Percentiles rank a stretch among this genome's conserved stretches.
Evolutionary conservation across 192 early-diverging fungal genomes (phyloP).

Genomic region (Entrophospora sp.): DNA sequence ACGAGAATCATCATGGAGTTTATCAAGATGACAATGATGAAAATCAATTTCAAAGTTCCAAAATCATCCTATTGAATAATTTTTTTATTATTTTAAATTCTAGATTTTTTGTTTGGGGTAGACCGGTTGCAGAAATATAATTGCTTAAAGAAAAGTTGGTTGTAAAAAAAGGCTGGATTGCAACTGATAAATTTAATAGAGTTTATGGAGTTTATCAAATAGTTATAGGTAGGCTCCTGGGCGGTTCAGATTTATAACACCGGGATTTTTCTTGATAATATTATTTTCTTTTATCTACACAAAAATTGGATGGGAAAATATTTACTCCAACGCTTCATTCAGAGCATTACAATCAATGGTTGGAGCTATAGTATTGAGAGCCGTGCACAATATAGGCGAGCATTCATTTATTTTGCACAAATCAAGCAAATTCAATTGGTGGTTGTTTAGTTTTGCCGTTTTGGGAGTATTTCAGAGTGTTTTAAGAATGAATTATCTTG

Average conservation of each 20-base stretch:
- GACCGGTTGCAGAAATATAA: conserved; percentile 42
- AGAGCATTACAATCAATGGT: conserved; percentile 40
- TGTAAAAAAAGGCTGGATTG: conserved; percentile 38
- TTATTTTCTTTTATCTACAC: conserved; percentile 31
- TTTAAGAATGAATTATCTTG: conserved; percentile 41
- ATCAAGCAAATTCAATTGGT: conserved; percentile 34
- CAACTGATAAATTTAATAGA: conserved; percentile 30
- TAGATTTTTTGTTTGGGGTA: conserved; percentile 42
- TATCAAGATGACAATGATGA: too few species aligned
- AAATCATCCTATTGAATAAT: conserved; percentile 25
- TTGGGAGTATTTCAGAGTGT: conserved; percentile 34
- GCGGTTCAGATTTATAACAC: conserved; percentile 37
- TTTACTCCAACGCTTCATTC: conserved; percentile 40
- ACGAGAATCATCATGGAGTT: too few species aligned
- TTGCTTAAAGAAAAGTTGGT: conserved; percentile 36
- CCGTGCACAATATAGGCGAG: conserved; percentile 35
- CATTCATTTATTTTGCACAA: conserved; percentile 33
- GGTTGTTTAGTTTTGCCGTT: neutral
- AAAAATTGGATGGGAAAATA: conserved; percentile 27
- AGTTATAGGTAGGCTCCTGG: conserved; percentile 30
- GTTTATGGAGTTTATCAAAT: conserved; percentile 46
- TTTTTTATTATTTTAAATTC: conserved; percentile 36
- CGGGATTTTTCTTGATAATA: conserved; percentile 38
- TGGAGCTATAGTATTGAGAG: conserved; percentile 41
- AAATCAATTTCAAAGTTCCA: too few species aligned